These are phyloP conservation scores for Mycena galopus DNA, from an alignment of 768 basidiomycete species.

Conservation along the genomic window DNA sequence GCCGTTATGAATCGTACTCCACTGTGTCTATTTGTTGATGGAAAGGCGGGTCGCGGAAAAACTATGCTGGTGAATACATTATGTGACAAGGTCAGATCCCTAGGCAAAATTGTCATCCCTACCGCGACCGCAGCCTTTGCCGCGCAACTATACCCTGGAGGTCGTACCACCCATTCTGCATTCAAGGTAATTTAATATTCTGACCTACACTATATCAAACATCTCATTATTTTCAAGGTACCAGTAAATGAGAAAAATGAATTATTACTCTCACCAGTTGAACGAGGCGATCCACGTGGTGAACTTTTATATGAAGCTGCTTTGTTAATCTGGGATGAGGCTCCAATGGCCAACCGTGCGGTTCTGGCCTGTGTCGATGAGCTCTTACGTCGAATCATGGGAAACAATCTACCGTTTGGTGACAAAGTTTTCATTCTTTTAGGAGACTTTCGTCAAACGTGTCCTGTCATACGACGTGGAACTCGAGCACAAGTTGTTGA, in stretches of 20 bases:
- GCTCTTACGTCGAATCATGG: not conserved
- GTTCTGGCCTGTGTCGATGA: not conserved
- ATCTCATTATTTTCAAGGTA: too few species aligned
- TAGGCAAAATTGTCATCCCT: not conserved
- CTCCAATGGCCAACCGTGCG: not conserved
- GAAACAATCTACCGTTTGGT: not conserved
- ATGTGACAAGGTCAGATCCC: not conserved
- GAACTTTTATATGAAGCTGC: not conserved
- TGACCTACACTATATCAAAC: not conserved
- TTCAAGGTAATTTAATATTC: not conserved
- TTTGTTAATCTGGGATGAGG: not conserved
- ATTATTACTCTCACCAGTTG: not conserved
- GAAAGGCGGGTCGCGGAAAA: not conserved
- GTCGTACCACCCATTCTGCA: not conserved
- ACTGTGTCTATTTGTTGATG: not conserved
- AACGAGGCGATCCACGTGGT: not conserved
- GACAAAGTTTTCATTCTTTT: not conserved
- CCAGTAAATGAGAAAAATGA: not conserved
- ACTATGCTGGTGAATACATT: not conserved
- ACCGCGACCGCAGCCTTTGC: not conserved
- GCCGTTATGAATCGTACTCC: not conserved
- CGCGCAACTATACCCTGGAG: not conserved
- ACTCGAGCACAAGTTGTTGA: not conserved
- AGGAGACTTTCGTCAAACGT: not conserved
- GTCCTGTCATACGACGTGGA: not conserved